Percentiles rank a stretch among this genome's conserved stretches.
Evolutionary conservation across 371 early-diverging fungal species (phyloP).

Genomic region (Polyrhizophydium stewartii): DNA sequence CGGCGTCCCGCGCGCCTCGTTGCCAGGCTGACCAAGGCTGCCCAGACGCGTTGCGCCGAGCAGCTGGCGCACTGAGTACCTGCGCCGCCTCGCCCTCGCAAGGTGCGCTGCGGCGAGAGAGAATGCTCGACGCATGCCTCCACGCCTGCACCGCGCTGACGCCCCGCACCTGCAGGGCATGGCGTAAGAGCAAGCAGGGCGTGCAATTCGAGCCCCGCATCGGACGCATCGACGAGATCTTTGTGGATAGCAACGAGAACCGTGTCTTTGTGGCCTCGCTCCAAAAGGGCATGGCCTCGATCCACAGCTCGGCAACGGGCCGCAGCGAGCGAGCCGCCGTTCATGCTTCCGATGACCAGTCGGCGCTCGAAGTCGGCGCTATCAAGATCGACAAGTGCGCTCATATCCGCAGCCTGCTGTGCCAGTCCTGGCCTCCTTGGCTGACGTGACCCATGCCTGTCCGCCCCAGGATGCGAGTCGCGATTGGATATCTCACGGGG

Average conservation of each 20-base stretch:
- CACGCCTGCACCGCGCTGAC: no score
- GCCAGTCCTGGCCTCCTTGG: not conserved
- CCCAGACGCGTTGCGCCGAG: constrained; percentile 18
- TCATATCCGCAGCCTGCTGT: not conserved
- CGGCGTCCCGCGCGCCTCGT: not conserved
- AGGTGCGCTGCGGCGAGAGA: no score
- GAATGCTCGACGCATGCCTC: not conserved
- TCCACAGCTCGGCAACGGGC: constrained; percentile 33
- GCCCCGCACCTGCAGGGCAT: constrained; percentile 14
- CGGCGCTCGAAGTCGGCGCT: constrained; percentile 14
- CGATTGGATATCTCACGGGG: constrained; percentile 26
- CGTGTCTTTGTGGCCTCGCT: constrained; percentile 26
- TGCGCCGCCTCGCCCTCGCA: constrained; percentile 14
- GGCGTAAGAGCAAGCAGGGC: constrained; percentile 23
- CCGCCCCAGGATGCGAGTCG: constrained; percentile 20
- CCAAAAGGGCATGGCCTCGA: constrained; percentile 22
- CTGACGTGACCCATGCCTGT: no score
- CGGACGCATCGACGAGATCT: constrained; percentile 20
- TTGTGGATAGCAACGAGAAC: constrained; percentile 25
- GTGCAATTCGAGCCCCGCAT: constrained; percentile 38
- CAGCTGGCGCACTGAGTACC: constrained; percentile 32
- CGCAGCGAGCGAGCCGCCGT: constrained; percentile 23
- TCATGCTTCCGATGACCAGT: constrained; percentile 13
- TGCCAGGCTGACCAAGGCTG: not conserved
- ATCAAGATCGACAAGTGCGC: constrained; percentile 22